Conservation (phyloP, 2,329 filamentous ascomycete species). For the Phaeosphaeriaceae sp. region DNA sequence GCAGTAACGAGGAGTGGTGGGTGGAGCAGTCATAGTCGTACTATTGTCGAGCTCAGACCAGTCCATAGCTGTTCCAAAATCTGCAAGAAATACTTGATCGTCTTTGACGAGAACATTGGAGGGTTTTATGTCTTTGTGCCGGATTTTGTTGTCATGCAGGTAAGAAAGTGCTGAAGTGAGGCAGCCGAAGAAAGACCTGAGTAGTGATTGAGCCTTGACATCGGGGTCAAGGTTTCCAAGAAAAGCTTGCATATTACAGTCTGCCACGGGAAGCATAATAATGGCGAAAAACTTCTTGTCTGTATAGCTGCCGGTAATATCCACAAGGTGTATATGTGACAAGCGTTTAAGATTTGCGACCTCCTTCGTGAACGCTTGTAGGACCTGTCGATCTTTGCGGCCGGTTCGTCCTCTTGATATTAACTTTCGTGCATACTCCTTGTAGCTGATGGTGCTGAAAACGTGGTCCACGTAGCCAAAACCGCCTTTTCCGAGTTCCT, state of each 20-base stretch:
- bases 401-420: neutral
- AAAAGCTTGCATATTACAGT: slow-evolving; percentile 20
- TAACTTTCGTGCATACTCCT: slow-evolving; percentile 2
- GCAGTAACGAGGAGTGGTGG: neutral
- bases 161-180: neutral
- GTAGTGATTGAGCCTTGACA: neutral
- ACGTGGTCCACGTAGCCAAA: neutral
- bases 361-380: slow-evolving; percentile 1
- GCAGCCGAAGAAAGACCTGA: neutral
- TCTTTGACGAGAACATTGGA: neutral
- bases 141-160: neutral
- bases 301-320: slow-evolving; percentile 38
- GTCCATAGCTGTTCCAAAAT: neutral
- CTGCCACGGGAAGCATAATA: slow-evolving; percentile 33
- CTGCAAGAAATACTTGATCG: neutral
- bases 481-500: neutral
- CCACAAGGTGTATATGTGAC: slow-evolving; percentile 34
- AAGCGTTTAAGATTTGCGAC: slow-evolving; percentile 21
- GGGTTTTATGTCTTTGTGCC: slow-evolving; percentile 1
- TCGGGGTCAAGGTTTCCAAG: slow-evolving; percentile 3
- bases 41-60: neutral
- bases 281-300: slow-evolving; percentile 32
- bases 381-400: neutral
- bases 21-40: neutral
- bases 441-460: neutral